Percentiles rank a stretch among this genome's conserved stretches.
Conservation (phyloP, 2,329 filamentous ascomycete genomes). For the Phyllosticta ampelicida region DNA sequence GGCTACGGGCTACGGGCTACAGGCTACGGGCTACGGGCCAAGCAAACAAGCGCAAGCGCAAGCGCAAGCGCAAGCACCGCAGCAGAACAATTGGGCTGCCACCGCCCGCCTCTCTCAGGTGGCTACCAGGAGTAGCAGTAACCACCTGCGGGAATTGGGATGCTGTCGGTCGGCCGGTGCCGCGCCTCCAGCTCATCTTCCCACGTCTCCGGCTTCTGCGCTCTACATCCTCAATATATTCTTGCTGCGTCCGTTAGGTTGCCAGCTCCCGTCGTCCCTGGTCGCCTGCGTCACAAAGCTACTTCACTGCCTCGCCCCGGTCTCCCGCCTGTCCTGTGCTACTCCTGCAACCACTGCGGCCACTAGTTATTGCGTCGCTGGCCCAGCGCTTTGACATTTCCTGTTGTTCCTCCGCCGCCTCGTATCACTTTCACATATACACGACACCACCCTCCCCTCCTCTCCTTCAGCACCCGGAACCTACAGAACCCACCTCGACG, state of each 20-base stretch:
- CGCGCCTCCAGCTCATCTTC: too few species aligned
- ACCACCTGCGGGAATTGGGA: too few species aligned
- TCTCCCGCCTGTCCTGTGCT: neutral
- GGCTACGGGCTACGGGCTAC: too few species aligned
- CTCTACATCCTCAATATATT: neutral
- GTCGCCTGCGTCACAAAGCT: neutral
- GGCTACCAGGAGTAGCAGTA: too few species aligned
- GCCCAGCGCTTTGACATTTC: neutral
- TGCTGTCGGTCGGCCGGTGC: too few species aligned
- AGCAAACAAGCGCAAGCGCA: too few species aligned
- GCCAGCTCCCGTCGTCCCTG: neutral
- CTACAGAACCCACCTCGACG: neutral
- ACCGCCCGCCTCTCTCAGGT: too few species aligned
- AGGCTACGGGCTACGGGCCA: too few species aligned
- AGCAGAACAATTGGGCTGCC: too few species aligned
- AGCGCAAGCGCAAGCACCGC: too few species aligned
- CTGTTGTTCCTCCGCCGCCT: neutral
- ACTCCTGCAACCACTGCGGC: neutral
- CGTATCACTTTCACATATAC: neutral
- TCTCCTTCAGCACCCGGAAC: slow-evolving; percentile 9
- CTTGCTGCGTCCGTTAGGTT: neutral
- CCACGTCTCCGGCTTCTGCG: too few species aligned
- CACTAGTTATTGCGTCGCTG: neutral
- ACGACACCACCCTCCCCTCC: neutral
- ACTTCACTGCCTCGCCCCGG: neutral